Evolutionary conservation across 495 filamentous ascomycete genomes (phyloP).

Genomic region (Podospora pseudoanserina): DNA sequence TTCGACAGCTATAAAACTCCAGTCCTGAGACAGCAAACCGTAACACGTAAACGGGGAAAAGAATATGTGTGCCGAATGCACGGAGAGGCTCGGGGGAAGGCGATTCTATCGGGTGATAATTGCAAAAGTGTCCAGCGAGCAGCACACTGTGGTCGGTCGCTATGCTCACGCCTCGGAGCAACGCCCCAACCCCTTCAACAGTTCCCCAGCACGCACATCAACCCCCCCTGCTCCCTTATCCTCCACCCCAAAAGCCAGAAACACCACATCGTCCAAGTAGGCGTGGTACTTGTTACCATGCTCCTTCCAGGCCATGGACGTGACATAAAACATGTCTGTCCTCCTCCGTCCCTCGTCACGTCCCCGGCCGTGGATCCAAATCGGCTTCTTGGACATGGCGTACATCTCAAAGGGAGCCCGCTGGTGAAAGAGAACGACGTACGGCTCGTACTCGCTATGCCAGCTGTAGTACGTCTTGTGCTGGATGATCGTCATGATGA

Average conservation of each 20-base stretch:
- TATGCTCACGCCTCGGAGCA: conserved; percentile 20
- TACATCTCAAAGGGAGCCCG: conserved; percentile 46
- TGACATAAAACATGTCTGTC: conserved; percentile 50
- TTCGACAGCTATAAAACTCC: not conserved
- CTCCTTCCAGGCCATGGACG: conserved; percentile 50
- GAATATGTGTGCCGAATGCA: not conserved
- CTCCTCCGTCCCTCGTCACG: conserved; percentile 26
- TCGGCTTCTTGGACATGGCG: conserved; percentile 46
- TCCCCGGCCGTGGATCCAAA: conserved; percentile 49
- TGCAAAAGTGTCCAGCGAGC: not conserved
- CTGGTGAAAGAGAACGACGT: conserved; percentile 47
- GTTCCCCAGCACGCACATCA: conserved; percentile 45
- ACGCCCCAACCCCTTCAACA: conserved; percentile 40
- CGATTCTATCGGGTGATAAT: not conserved
- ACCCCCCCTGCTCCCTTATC: conserved; percentile 43
- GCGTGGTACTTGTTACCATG: conserved; percentile 46
- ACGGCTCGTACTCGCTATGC: conserved; percentile 53
- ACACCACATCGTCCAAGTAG: conserved; percentile 47
- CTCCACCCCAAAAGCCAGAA: conserved; percentile 51
- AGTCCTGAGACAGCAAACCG: not conserved
- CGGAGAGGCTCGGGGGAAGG: not conserved
- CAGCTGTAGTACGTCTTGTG: conserved; percentile 46
- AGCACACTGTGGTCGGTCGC: too few species aligned
- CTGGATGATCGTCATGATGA: conserved; percentile 50
- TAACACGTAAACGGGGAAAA: not conserved